These are phyloP conservation scores for Phyllosticta citribraziliensis DNA, from an alignment of 2,329 filamentous ascomycete species.

Conservation along the genomic window DNA sequence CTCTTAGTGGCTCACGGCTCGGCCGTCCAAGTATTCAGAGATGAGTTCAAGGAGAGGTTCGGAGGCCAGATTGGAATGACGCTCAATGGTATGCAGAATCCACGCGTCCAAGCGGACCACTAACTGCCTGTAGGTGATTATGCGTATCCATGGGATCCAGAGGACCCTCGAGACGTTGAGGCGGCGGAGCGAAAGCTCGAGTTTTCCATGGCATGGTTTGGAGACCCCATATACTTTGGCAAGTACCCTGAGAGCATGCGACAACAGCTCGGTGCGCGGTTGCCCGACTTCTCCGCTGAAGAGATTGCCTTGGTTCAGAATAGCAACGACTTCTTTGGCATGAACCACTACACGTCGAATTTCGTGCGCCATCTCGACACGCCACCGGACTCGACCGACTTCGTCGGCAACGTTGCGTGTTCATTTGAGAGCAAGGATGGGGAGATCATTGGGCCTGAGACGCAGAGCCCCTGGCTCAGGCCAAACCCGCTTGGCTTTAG, in stretches of 20 bases:
- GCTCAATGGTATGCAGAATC: constrained; percentile 54
- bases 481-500: constrained; percentile 69
- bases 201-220: constrained; percentile 82
- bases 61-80: constrained; percentile 79
- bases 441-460: constrained; percentile 68
- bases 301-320: constrained; percentile 66
- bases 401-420: constrained; percentile 65
- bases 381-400: constrained; percentile 54
- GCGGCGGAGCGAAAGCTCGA: constrained; percentile 74
- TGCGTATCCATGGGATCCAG: constrained; percentile 71
- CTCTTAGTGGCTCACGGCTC: constrained; percentile 69
- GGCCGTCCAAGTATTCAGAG: constrained; percentile 72
- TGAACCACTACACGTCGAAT: constrained; percentile 90
- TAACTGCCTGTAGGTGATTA: constrained; percentile 50
- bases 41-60: constrained; percentile 65
- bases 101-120: neutral
- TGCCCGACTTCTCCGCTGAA: constrained; percentile 64
- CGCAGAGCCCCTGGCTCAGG: constrained; percentile 71
- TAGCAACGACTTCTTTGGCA: constrained; percentile 90
- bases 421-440: constrained; percentile 62
- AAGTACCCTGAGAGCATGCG: constrained; percentile 78
- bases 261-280: constrained; percentile 65
- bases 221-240: constrained; percentile 76
- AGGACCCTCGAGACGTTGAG: constrained; percentile 64
- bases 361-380: constrained; percentile 66